phyloP scores from a whole-genome alignment of 2,329 filamentous ascomycete species.

The Fusarium udum region DNA sequence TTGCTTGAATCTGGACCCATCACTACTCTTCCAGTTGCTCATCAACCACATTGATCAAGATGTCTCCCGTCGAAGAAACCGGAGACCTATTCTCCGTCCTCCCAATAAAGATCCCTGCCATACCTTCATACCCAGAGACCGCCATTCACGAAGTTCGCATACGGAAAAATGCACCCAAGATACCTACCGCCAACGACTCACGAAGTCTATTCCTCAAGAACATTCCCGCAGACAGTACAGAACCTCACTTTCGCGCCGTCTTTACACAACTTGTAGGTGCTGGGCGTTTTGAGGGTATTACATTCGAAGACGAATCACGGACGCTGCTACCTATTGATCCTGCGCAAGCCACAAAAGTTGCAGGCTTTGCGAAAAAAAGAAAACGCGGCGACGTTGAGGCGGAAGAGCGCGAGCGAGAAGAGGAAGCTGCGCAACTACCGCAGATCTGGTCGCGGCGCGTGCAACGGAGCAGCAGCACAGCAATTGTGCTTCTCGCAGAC shows the following conservation, averaged over 20 bases:
- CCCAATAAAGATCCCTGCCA: slow-evolving; percentile 71
- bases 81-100: slow-evolving; percentile 73
- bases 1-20: slow-evolving; percentile 2
- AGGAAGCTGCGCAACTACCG: slow-evolving; percentile 71
- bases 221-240: slow-evolving; percentile 83
- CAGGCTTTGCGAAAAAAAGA: slow-evolving; percentile 53
- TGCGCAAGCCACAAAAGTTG: slow-evolving; percentile 55
- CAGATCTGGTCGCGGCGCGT: slow-evolving; percentile 77
- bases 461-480: slow-evolving; percentile 78
- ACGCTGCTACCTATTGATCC: slow-evolving; percentile 55
- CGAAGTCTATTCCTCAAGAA: slow-evolving; percentile 93
- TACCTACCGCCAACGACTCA: slow-evolving; percentile 75
- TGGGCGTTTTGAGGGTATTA: slow-evolving; percentile 79
- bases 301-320: slow-evolving; percentile 73
- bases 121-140: slow-evolving; percentile 68
- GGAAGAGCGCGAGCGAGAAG: slow-evolving; percentile 62
- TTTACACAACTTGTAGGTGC: slow-evolving; percentile 80
- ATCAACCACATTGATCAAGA: slow-evolving; percentile 24
- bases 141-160: slow-evolving; percentile 87
- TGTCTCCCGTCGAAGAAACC: slow-evolving; percentile 42
- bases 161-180: slow-evolving; percentile 82
- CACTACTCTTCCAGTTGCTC: not conserved
- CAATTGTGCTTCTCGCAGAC: slow-evolving; percentile 86
- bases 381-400: slow-evolving; percentile 61
- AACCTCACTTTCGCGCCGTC: slow-evolving; percentile 77